Conservation (phyloP, 257 asterid genomes). For the Osmanthus fragrans region DNA sequence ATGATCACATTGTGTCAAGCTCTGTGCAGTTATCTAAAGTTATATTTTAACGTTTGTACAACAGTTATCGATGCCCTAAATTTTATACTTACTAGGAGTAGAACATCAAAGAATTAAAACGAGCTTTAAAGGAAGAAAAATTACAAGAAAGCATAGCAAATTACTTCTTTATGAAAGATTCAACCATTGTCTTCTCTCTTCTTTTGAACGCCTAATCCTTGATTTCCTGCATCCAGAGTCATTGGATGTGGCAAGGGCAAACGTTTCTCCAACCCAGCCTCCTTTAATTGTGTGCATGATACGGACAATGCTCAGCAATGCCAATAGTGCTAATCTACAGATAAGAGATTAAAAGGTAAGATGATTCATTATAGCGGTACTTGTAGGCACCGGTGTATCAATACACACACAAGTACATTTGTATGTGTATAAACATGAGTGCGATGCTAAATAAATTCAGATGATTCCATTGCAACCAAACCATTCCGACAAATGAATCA, state of each 20-base stretch:
- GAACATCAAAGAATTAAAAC: background rate
- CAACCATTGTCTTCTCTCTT: slow-evolving; percentile 88
- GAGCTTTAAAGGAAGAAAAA: background rate
- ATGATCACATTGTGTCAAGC: background rate
- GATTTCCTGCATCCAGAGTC: slow-evolving; percentile 69
- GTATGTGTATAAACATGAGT: background rate
- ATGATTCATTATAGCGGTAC: background rate
- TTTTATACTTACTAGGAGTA: background rate
- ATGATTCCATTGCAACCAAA: background rate
- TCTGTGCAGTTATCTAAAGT: background rate
- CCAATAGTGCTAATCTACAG: slow-evolving; percentile 29
- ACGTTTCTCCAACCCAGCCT: slow-evolving; percentile 72
- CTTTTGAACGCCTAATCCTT: slow-evolving; percentile 86
- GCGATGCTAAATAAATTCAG: background rate
- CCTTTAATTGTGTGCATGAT: slow-evolving; percentile 66
- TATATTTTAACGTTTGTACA: background rate
- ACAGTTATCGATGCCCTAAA: background rate
- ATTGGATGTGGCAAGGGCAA: slow-evolving; percentile 65
- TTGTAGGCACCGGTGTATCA: background rate
- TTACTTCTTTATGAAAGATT: slow-evolving; percentile 79
- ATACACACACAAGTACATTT: background rate
- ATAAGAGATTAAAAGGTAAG: background rate
- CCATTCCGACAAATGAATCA: background rate
- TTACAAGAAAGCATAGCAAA: background rate
- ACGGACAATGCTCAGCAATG: slow-evolving; percentile 10